Evolutionary conservation across 2,329 filamentous ascomycete species (phyloP).

Genomic region (Penicillium sp.): DNA sequence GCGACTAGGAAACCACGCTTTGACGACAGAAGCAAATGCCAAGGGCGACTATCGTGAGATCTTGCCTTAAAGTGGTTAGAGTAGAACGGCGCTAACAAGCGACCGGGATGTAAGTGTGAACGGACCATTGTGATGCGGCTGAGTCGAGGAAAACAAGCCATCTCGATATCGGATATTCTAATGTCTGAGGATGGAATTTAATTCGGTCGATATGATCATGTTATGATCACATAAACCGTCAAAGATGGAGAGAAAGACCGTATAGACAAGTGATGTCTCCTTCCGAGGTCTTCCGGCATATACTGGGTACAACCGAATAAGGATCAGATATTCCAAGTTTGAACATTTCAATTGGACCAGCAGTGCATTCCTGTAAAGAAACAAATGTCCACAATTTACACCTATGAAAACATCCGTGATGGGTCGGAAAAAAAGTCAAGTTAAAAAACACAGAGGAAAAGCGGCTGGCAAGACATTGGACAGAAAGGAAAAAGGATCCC

Average conservation of each 20-base stretch:
- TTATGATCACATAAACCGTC: neutral
- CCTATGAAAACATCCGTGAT: slow-evolving; percentile 25
- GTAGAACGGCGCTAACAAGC: neutral
- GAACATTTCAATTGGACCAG: slow-evolving; percentile 14
- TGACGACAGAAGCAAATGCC: neutral
- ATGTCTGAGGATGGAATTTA: neutral
- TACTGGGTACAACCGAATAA: slow-evolving; percentile 12
- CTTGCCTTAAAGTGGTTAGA: neutral
- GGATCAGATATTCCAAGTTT: neutral
- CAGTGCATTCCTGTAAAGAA: slow-evolving; percentile 25
- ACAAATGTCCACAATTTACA: slow-evolving; percentile 25
- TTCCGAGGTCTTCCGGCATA: neutral
- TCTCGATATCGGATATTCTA: neutral
- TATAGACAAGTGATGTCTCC: too few species aligned
- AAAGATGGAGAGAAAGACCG: neutral
- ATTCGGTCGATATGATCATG: neutral
- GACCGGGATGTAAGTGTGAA: slow-evolving; percentile 2
- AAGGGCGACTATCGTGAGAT: neutral
- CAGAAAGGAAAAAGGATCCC: slow-evolving; percentile 18
- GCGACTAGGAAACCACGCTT: neutral
- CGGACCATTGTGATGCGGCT: neutral
- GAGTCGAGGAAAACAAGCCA: slow-evolving; percentile 15
- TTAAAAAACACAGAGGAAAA: slow-evolving; percentile 14
- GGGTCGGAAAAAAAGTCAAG: slow-evolving; percentile 12
- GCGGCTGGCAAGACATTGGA: slow-evolving; percentile 21